These are phyloP conservation scores for Inga oerstediana DNA, from an alignment of 306 rosid species.

Conservation along the genomic window DNA sequence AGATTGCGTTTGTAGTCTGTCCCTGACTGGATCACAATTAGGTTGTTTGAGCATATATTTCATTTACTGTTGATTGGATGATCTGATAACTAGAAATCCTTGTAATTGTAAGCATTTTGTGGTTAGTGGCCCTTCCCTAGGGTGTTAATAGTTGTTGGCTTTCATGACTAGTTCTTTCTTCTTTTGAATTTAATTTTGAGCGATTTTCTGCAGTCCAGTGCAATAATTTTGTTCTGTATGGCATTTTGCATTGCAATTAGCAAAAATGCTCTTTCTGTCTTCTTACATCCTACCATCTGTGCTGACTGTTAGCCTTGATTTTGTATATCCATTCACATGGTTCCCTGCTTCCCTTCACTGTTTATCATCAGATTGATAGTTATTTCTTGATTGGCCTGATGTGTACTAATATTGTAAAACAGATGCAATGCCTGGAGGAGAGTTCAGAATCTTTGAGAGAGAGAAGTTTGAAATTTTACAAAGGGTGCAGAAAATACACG, in stretches of 20 bases:
- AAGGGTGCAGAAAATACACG: slow-evolving; percentile 99
- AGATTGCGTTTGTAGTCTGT: not conserved
- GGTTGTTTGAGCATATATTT: not conserved
- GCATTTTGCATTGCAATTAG: not conserved
- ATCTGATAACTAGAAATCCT: not conserved
- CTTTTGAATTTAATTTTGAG: not conserved
- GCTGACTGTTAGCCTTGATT: not conserved
- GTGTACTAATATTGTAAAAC: slow-evolving; percentile 38
- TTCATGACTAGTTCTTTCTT: not conserved
- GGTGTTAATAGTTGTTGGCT: slow-evolving; percentile 21
- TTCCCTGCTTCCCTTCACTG: not conserved
- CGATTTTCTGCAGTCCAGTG: slow-evolving; percentile 3
- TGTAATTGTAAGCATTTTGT: not conserved
- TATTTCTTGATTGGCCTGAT: slow-evolving; percentile 31
- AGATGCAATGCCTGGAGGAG: slow-evolving; percentile 98
- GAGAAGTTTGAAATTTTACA: slow-evolving; percentile 87
- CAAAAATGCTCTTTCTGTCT: slow-evolving; percentile 9
- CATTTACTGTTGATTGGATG: slow-evolving; percentile 15
- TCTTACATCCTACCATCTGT: not conserved
- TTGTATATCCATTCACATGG: not conserved
- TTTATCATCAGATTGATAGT: slow-evolving; percentile 15
- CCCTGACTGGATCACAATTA: not conserved
- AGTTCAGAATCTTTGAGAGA: slow-evolving; percentile 95
- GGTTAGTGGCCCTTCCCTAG: slow-evolving; percentile 11
- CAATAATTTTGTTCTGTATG: slow-evolving; percentile 1